Conservation (phyloP, 805 yeast genomes). For the Kodamaea hsintzibuensis region DNA sequence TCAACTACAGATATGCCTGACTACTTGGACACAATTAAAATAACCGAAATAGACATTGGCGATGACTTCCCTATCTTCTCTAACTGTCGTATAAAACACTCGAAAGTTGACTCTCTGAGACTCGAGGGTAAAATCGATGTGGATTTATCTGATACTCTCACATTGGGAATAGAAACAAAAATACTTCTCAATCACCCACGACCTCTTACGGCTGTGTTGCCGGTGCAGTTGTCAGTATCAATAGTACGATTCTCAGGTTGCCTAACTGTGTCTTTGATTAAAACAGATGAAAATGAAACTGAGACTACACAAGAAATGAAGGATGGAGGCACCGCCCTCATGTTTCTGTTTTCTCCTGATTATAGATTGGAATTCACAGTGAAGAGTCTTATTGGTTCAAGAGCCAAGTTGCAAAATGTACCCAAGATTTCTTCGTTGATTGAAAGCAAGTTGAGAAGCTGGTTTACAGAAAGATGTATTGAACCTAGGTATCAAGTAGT, state of each 20-base stretch:
- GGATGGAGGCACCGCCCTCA: constrained; percentile 61
- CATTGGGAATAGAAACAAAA: constrained; percentile 82
- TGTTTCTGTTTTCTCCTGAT: constrained; percentile 90
- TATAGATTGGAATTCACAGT: constrained; percentile 85
- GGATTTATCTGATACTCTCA: constrained; percentile 81
- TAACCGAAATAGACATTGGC: constrained; percentile 90
- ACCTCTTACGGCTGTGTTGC: constrained; percentile 82
- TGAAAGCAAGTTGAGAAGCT: constrained; percentile 76
- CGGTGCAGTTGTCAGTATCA: constrained; percentile 81
- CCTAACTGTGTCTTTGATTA: constrained; percentile 70
- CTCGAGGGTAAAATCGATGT: constrained; percentile 89
- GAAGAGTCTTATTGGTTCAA: constrained; percentile 87
- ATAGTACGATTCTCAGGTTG: constrained; percentile 91
- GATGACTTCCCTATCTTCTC: constrained; percentile 94
- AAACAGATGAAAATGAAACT: constrained; percentile 41
- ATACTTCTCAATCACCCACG: constrained; percentile 79
- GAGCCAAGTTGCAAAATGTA: constrained; percentile 87
- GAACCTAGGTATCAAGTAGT: constrained; percentile 91
- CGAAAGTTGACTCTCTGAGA: constrained; percentile 52
- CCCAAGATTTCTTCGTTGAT: constrained; percentile 87
- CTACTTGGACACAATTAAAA: constrained; percentile 71
- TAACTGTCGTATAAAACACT: constrained; percentile 78
- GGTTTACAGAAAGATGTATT: constrained; percentile 92
- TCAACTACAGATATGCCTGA: constrained; percentile 69
- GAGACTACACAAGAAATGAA: constrained; percentile 12